Base-by-base conservation (phyloP, 108 stramenopile species). In the Cyclotella kingstonii region DNA sequence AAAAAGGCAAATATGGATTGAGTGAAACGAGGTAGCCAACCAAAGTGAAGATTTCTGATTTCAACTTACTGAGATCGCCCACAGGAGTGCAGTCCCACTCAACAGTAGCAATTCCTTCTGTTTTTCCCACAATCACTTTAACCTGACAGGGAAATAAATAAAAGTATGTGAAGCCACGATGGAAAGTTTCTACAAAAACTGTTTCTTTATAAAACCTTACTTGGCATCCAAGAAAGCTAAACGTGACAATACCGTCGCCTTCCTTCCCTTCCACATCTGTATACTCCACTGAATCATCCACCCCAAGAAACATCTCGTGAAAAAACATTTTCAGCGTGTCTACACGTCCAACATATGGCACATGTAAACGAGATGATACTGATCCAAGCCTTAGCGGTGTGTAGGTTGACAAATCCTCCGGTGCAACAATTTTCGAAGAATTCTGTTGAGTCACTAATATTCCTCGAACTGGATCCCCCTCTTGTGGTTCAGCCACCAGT, bases 31-130 rank as follows among this genome's bases (percentile, higher is more conserved):
- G 17, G 22, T 18, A 35, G 46, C 2, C 7, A 48, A 22, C 2
- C 1, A 0, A 12, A 57, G 1, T 14, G 23, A 4, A 29, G 4
- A 10, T 10, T 10, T 38, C 7, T 36, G 36, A 36, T 36, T 36
- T 36, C 36, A 4, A 60, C 58, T 60, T 12, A 60, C 58, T 78
- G 26, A 95, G 77, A 74, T 98, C 97, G 15, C 84, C 89, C 6
- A 81, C 89, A 22, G 97, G 90, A 49, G 86, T 91, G 40, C 93
- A 93, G 14, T 87, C 84, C 96, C 94, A 97, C 63, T 80, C 84
- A 0, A 93, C 82, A 48, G 81, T 84, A 30, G 84, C 89, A 4
- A 85, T 62, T 7, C 84, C 81, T 36, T 60, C 66, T 19, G 78
- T 78, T 54, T 81, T 84, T 35, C 87, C 88, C 8, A 81, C 53